Evolutionary conservation across 2,329 filamentous ascomycete species (phyloP), one percentile per base, ranked within the genome.

Genomic region (Scedosporium boydii): DNA sequence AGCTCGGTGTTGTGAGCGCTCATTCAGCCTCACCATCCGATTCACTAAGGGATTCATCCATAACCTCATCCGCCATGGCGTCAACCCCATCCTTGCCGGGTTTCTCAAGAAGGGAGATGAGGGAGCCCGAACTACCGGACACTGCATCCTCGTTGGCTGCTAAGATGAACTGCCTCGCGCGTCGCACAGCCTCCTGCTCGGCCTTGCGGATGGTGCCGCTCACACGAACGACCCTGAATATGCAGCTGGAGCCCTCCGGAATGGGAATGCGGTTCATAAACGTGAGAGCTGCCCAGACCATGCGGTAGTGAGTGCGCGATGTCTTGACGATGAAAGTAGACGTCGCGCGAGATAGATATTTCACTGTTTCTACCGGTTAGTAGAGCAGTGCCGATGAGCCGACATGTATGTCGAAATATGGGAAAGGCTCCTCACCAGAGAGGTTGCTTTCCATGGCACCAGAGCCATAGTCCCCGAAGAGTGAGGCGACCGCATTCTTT

Each of bases 161-260:
- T 53, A 89, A 77, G 64, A 96, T 87, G 63, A 91, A 82, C 63
- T 81, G 79, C 67, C 89, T 87, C 51, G 91, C 90, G 64, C 90
- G 82, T 3, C 87, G 82, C 69, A 98, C 89, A 42, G 92, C 91
- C 74, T 96, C 93, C 71, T 96, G 87, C 74, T 98, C 93, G 2
- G 87, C 88, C 74, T 96, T 96, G 68, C 87, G 88, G 70, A 99
- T 96, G 3, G 95, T 99, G 16, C 93, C 95, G 66, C 90, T 95
- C 14, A 97, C 91, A 65, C 90, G 83, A 6, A 96, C 85, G 14
- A 99, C 92, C 56, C 88, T 86, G 65, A 96, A 89, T 1, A 93
- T 87, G 69, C 93, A 96, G 0, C 84, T 80, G 63, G 81, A 79
- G 26, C 84, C 83, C 70, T 78, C 80, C 63, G 76, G 81, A 2